These are phyloP conservation scores for Metschnikowia sp. DNA, from an alignment of 805 yeast genomes.

Conservation along the genomic window DNA sequence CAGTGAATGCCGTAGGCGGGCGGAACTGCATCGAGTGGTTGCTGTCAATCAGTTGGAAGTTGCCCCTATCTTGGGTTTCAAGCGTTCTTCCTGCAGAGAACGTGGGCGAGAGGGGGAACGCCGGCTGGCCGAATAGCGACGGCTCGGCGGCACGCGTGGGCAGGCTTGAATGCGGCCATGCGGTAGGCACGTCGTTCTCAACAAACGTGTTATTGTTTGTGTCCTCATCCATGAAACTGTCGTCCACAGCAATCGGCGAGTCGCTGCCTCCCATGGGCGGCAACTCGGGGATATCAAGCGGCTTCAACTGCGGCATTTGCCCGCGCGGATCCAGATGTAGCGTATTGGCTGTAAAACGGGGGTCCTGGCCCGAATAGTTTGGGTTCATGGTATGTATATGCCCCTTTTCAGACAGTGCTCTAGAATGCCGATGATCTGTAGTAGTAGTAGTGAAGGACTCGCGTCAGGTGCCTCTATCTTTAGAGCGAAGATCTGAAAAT, in stretches of 20 bases:
- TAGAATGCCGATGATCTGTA: no score
- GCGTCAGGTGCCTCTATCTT: no score
- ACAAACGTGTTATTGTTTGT: constrained; percentile 18
- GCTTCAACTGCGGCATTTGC: constrained; percentile 3
- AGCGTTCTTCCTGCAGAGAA: constrained; percentile 18
- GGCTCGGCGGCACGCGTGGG: constrained; percentile 13
- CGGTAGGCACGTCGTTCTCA: constrained; percentile 7
- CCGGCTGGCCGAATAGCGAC: constrained; percentile 9
- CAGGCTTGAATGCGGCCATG: constrained; percentile 5
- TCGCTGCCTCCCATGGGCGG: not conserved
- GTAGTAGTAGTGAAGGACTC: no score
- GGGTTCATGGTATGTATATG: not conserved
- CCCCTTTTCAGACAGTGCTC: no score
- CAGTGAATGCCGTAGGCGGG: constrained; percentile 42
- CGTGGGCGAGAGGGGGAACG: constrained; percentile 25
- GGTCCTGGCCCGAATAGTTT: not conserved
- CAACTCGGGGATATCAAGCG: constrained; percentile 7
- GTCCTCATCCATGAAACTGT: constrained; percentile 42
- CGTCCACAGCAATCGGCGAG: constrained; percentile 13
- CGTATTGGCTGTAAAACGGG: not conserved
- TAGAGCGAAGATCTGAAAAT: no score
- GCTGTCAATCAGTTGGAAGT: constrained; percentile 38
- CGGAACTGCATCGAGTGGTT: constrained; percentile 28
- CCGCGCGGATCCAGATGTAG: constrained; percentile 8
- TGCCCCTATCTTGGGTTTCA: constrained; percentile 18